These are phyloP conservation scores for Trichoderma lentiforme DNA, from an alignment of 2,329 filamentous ascomycete species.

Conservation along the genomic window DNA sequence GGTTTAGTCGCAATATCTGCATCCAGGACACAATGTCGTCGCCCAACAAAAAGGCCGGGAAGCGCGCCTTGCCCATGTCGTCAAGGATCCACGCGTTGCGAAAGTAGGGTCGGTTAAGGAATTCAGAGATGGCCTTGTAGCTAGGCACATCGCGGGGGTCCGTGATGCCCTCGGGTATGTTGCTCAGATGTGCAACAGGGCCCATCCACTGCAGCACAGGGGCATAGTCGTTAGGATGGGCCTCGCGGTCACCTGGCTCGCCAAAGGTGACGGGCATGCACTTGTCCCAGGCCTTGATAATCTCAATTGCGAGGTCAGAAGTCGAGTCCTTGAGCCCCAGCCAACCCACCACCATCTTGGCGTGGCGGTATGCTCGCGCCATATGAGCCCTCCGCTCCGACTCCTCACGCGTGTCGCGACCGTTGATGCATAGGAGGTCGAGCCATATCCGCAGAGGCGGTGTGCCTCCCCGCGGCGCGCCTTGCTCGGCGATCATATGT, in stretches of 20 bases:
- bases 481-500: constrained; percentile 16
- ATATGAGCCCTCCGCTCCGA: constrained; percentile 29
- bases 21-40: constrained; percentile 37
- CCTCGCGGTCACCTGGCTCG: constrained; percentile 32
- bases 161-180: constrained; percentile 24
- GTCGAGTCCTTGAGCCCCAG: constrained; percentile 30
- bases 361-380: constrained; percentile 29
- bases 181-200: constrained; percentile 26
- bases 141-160: constrained; percentile 25
- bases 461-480: constrained; percentile 1
- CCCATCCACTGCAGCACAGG: constrained; percentile 32
- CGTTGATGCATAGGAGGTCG: constrained; percentile 32
- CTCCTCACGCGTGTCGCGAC: constrained; percentile 29
- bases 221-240: constrained; percentile 34
- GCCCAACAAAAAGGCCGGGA: constrained; percentile 32
- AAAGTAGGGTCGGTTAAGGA: constrained; percentile 33
- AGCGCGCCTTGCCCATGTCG: constrained; percentile 34
- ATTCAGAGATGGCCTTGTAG: constrained; percentile 27
- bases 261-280: constrained; percentile 33
- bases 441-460: constrained; percentile 31
- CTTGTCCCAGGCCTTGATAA: constrained; percentile 29
- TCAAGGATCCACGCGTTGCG: constrained; percentile 37
- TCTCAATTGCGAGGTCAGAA: constrained; percentile 27
- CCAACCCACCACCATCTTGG: constrained; percentile 35
- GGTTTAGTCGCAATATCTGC: constrained; percentile 34